Conservation (phyloP, 2,329 filamentous ascomycete genomes). For the Trichoderma aggressivum region DNA sequence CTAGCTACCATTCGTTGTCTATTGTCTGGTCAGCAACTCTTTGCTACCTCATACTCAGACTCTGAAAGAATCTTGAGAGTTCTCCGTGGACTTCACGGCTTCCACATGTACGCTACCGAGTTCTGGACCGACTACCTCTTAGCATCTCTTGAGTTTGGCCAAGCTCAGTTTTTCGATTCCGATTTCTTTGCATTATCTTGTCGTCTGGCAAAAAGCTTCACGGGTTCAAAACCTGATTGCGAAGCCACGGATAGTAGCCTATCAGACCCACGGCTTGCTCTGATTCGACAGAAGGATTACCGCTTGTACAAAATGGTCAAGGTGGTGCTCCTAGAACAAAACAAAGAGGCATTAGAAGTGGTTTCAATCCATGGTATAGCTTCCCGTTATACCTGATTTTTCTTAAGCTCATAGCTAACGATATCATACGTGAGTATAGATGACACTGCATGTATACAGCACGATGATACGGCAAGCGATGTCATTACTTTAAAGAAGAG, state of each 20-base stretch:
- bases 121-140: conserved; percentile 19
- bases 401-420: background rate
- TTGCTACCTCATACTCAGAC: background rate
- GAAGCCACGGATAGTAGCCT: no score
- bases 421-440: background rate
- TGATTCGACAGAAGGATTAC: background rate
- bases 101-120: conserved; percentile 18
- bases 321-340: background rate
- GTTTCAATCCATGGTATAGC: background rate
- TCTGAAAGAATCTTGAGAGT: background rate
- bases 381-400: background rate
- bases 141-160: background rate
- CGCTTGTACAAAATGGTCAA: background rate
- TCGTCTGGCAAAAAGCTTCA: background rate
- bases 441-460: no score
- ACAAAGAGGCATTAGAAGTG: background rate
- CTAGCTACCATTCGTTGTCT: conserved; percentile 5
- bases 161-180: background rate
- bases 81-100: conserved; percentile 7
- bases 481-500: background rate
- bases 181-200: background rate
- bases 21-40: background rate
- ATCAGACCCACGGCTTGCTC: background rate
- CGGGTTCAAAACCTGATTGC: background rate
- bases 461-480: background rate